phyloP scores from a whole-genome alignment of 495 filamentous ascomycete species.

The Xylaria sp. region DNA sequence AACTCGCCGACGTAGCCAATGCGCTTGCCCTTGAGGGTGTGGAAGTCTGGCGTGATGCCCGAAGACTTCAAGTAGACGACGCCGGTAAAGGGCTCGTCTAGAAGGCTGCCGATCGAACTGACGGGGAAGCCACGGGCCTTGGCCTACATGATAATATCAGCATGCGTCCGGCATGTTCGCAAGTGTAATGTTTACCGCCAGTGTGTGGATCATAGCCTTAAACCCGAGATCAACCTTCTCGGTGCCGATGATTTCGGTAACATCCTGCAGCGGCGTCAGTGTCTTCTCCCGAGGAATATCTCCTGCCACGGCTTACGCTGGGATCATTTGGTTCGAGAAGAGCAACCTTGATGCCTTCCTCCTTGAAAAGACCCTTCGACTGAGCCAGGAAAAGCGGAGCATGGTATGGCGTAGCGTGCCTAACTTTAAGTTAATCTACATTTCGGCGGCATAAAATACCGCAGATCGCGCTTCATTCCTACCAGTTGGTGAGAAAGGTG shows the following conservation, averaged over 20 bases:
- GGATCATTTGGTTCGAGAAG: conserved; percentile 76
- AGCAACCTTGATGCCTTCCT: conserved; percentile 73
- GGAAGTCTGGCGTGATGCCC: conserved; percentile 67
- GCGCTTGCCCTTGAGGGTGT: conserved; percentile 67
- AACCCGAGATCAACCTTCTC: conserved; percentile 76
- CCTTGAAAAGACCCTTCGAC: conserved; percentile 71
- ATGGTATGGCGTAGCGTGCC: conserved; percentile 78
- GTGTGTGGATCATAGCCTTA: conserved; percentile 79
- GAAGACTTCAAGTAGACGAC: conserved; percentile 73
- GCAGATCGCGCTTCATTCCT: conserved; percentile 32
- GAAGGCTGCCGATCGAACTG: conserved; percentile 69
- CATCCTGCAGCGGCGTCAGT: conserved; percentile 47
- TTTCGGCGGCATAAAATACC: conserved; percentile 21
- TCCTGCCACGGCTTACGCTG: conserved; percentile 44
- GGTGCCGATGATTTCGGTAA: conserved; percentile 75
- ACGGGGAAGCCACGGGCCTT: conserved; percentile 75
- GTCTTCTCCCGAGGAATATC: background rate
- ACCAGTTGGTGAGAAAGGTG: conserved; percentile 78
- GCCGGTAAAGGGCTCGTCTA: conserved; percentile 76
- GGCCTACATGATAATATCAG: conserved; percentile 48
- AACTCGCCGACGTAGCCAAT: conserved; percentile 79
- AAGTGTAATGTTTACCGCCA: conserved; percentile 56
- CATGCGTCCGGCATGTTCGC: conserved; percentile 17
- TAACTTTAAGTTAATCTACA: conserved; percentile 44
- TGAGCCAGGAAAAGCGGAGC: conserved; percentile 74